Conservation (phyloP, 352 stramenopile species). For the Pythium rhizo-oryzae region DNA sequence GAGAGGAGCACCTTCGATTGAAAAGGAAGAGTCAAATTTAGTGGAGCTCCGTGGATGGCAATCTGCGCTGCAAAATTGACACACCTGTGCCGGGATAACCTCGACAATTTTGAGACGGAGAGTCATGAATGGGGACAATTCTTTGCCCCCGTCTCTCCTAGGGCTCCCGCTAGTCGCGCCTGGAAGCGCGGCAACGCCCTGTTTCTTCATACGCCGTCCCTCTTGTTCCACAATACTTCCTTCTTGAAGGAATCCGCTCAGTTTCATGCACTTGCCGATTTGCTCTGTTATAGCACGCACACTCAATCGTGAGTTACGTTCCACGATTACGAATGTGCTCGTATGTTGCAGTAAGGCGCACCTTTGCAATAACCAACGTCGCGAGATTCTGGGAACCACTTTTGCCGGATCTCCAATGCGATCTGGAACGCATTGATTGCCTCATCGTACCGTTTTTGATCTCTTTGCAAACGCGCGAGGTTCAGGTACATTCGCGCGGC, state of each 20-base stretch:
- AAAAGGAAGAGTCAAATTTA: not conserved
- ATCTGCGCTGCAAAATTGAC: too few relatives aligned
- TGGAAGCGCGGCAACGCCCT: slow-evolving; percentile 23
- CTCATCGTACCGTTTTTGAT: slow-evolving; percentile 67
- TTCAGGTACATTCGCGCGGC: slow-evolving; percentile 75
- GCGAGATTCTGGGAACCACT: slow-evolving; percentile 68
- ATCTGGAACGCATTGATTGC: slow-evolving; percentile 60
- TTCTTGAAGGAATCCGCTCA: slow-evolving; percentile 57
- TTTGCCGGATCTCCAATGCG: slow-evolving; percentile 66
- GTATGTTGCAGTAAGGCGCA: slow-evolving; percentile 17
- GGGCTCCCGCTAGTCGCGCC: slow-evolving; percentile 12
- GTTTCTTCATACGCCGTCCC: slow-evolving; percentile 64
- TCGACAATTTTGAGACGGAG: slow-evolving; percentile 18
- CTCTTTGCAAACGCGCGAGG: slow-evolving; percentile 62
- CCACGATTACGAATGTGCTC: too few relatives aligned
- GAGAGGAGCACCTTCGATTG: slow-evolving; percentile 36
- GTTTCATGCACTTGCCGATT: slow-evolving; percentile 72
- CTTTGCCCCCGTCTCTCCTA: not conserved
- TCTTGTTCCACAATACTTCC: slow-evolving; percentile 51
- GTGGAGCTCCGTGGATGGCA: too few relatives aligned
- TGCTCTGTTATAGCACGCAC: slow-evolving; percentile 41
- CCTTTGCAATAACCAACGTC: slow-evolving; percentile 76
- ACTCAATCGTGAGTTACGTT: too few relatives aligned
- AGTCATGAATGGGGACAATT: slow-evolving; percentile 9
- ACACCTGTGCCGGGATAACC: slow-evolving; percentile 21